Conservation (phyloP, 176 grass and related monocot genomes). For the Pontederia paniculata region DNA sequence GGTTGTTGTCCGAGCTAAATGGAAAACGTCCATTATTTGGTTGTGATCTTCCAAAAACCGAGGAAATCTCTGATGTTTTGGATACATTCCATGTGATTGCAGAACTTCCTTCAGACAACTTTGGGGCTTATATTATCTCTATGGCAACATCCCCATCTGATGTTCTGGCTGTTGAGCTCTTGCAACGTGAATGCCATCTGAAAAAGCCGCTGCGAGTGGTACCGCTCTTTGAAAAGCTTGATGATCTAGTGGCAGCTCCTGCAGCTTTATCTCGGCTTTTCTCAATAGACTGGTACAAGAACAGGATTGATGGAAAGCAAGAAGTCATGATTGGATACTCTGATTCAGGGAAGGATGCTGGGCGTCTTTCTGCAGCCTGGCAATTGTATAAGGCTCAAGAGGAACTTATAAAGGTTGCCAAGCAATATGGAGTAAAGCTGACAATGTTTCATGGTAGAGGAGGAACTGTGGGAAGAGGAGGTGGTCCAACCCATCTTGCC, state of each 20-base stretch:
- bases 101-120: slow-evolving; percentile 81
- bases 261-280: slow-evolving; percentile 68
- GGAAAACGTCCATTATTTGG: slow-evolving; percentile 80
- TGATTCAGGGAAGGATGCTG: slow-evolving; percentile 94
- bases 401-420: slow-evolving; percentile 82
- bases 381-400: slow-evolving; percentile 87
- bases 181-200: slow-evolving; percentile 82
- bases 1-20: slow-evolving; percentile 81
- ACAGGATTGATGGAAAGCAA: slow-evolving; percentile 75
- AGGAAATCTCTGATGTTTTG: slow-evolving; percentile 81
- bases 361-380: slow-evolving; percentile 82
- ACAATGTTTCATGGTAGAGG: slow-evolving; percentile 95
- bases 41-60: slow-evolving; percentile 62
- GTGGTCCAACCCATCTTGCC: slow-evolving; percentile 93
- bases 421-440: slow-evolving; percentile 56
- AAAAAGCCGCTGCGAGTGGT: slow-evolving; percentile 78
- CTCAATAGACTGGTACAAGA: slow-evolving; percentile 82
- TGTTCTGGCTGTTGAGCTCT: slow-evolving; percentile 88
- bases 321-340: slow-evolving; percentile 99
- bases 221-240: slow-evolving; percentile 87
- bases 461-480: slow-evolving; percentile 89
- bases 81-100: slow-evolving; percentile 80
- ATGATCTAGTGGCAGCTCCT: slow-evolving; percentile 68
- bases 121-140: slow-evolving; percentile 92
- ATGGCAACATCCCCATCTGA: slow-evolving; percentile 91